Evolutionary conservation across 352 stramenopile genomes (phyloP).

Genomic region (Pseudoperonospora humuli): DNA sequence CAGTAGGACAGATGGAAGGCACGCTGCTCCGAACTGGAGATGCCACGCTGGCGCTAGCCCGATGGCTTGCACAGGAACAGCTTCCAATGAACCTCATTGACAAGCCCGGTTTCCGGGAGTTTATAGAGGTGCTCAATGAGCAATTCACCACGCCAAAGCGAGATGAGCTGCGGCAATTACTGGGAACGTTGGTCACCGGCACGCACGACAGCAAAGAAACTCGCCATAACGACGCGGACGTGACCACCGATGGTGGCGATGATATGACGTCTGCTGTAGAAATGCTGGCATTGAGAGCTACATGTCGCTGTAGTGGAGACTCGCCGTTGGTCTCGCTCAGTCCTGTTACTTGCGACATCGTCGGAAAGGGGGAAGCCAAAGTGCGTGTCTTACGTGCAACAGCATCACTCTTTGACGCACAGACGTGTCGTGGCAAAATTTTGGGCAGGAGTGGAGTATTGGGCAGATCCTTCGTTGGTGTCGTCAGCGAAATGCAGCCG

Average conservation of each 20-base stretch:
- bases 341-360: slow-evolving; percentile 22
- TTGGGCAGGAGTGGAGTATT: slow-evolving; percentile 35
- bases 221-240: background rate
- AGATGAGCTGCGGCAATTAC: slow-evolving; percentile 22
- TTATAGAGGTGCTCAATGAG: slow-evolving; percentile 30
- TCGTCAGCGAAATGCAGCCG: slow-evolving; percentile 20
- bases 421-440: slow-evolving; percentile 24
- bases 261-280: slow-evolving; percentile 5
- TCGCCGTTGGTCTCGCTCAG: slow-evolving; percentile 18
- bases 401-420: slow-evolving; percentile 29
- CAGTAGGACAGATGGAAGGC: slow-evolving; percentile 5
- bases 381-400: slow-evolving; percentile 30
- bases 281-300: slow-evolving; percentile 30
- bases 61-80: slow-evolving; percentile 40
- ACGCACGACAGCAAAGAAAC: slow-evolving; percentile 7
- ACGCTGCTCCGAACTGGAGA: slow-evolving; percentile 11
- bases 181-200: slow-evolving; percentile 12
- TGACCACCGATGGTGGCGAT: background rate
- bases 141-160: slow-evolving; percentile 23
- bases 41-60: slow-evolving; percentile 29
- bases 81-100: slow-evolving; percentile 35
- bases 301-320: slow-evolving; percentile 27
- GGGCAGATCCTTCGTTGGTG: slow-evolving; percentile 32
- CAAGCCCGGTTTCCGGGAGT: slow-evolving; percentile 28
- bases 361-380: slow-evolving; percentile 17